Evolutionary conservation across 2,329 filamentous ascomycete species (phyloP).

Genomic region (Nannizziopsis barbatae): DNA sequence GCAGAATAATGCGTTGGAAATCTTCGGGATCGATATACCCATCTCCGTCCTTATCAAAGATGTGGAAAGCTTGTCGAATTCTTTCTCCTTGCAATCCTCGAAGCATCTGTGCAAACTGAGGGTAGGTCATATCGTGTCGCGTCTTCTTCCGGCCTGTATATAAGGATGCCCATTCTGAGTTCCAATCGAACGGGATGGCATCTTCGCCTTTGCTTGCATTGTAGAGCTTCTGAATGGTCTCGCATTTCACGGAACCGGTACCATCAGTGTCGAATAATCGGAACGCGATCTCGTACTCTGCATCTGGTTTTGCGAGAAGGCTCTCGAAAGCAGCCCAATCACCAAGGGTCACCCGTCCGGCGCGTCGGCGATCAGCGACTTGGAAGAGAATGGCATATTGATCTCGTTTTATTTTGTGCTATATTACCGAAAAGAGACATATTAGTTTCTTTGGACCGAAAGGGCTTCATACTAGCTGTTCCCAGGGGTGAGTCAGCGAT

Average conservation of each 20-base stretch:
- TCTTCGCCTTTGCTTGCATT: conserved; percentile 76
- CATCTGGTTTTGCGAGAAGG: conserved; percentile 83
- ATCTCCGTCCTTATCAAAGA: conserved; percentile 81
- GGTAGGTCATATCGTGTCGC: conserved; percentile 84
- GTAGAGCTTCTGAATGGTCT: conserved; percentile 74
- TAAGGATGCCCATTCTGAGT: conserved; percentile 88
- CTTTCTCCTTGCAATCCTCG: conserved; percentile 91
- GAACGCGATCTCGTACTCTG: conserved; percentile 98
- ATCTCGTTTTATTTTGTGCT: conserved; percentile 97
- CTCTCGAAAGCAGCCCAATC: conserved; percentile 95
- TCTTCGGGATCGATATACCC: conserved; percentile 93
- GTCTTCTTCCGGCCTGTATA: conserved; percentile 84
- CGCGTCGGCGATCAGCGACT: conserved; percentile 69
- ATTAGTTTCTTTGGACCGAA: conserved; percentile 5
- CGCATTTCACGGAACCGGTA: conserved; percentile 76
- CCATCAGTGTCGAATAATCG: conserved; percentile 84
- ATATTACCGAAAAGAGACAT: conserved; percentile 12
- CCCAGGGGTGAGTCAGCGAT: background rate
- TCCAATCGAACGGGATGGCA: conserved; percentile 90
- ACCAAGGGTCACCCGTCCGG: conserved; percentile 61
- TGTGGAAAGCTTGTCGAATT: conserved; percentile 86
- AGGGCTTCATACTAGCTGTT: background rate
- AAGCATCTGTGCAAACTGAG: conserved; percentile 96
- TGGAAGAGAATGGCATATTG: conserved; percentile 90
- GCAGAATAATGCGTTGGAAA: conserved; percentile 90